Base-by-base conservation (phyloP, 225 moss, liverwort and hornwort genomes). In the Polytrichum commune region DNA sequence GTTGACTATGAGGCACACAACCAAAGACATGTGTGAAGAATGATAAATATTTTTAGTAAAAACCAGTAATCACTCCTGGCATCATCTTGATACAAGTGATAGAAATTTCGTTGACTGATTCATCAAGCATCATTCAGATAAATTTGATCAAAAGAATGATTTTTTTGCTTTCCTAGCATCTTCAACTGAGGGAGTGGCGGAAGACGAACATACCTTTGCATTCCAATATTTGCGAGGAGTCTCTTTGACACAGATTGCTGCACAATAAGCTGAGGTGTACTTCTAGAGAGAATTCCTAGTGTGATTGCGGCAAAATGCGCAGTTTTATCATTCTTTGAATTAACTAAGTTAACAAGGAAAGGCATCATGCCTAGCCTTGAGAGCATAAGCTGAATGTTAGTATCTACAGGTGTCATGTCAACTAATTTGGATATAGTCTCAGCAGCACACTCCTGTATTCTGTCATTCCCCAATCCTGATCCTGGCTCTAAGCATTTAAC, bases 211-310 rank as follows among this genome's bases (percentile, higher is more conserved):
- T 73, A 87, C 64, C 67, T 78, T 33, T 56, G 66, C 35, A 78
- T 28, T 19, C 87, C 83, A 30, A 81, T 27, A 6, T 38, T 75
- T 30, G 81, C 75, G 6, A 69, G 67, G 18, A 84, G 18, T 71
- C 53, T 84, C 69, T 81, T 81, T 26, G 46, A 20, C 35, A 76
- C 66, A 22, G 75, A 75, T 71, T 71, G 60, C 25, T 63, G 69
- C 64, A 76, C 73, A 19, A 78, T 79, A 3, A 87, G 83, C 58
- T 38, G 38, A 26, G 81, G 87, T 18, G 87, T 76, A 60, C 63
- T 60, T 72, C 54, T 83, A 60, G 83, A 87, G 54, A 84, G 78
- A 55, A 79, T 60, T 10, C 81, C 81, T 65, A 87, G 71, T n/a
- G 72, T 74, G 18, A 54, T 65, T 23, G 87, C 81, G 1, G 84